Conservation (phyloP, 441 rosid genomes). For the Cnidoscolus chayamansa region DNA sequence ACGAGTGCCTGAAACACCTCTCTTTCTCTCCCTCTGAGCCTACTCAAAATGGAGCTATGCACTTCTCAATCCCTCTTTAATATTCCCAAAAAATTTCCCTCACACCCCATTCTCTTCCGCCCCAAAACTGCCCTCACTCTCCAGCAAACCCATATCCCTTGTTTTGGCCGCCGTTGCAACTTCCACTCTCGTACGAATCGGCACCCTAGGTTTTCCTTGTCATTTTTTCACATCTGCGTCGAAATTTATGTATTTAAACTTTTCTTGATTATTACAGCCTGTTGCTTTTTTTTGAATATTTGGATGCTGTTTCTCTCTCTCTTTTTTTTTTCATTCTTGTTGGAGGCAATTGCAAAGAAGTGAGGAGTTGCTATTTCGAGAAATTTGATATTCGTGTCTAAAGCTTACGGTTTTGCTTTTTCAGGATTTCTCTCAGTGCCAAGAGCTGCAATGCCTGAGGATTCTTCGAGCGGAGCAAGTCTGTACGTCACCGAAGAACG, state of each 20-base stretch:
- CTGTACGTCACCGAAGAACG: conserved; percentile 39
- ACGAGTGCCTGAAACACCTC: background rate
- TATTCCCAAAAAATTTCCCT: conserved; percentile 15
- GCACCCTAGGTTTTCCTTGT: conserved; percentile 24
- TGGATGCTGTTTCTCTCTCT: too few species aligned
- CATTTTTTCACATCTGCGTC: too few species aligned
- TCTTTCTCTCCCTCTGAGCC: background rate
- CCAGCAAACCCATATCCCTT: conserved; percentile 15
- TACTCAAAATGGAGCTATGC: conserved; percentile 11
- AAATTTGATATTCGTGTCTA: too few species aligned
- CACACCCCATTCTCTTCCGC: conserved; percentile 13
- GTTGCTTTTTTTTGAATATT: too few species aligned
- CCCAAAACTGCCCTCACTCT: conserved; percentile 20
- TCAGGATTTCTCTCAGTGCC: conserved; percentile 37
- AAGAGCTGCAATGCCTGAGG: conserved; percentile 55
- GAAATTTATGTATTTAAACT: too few species aligned
- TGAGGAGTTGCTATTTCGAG: too few species aligned
- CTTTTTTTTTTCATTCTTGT: too few species aligned
- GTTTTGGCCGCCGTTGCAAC: conserved; percentile 1
- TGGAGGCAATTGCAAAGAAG: too few species aligned
- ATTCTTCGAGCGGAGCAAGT: conserved; percentile 38
- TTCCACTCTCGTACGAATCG: conserved; percentile 42
- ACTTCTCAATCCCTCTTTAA: background rate
- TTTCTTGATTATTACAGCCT: too few species aligned
- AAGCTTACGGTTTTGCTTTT: background rate